These are phyloP conservation scores for Ophiostoma angusticollis DNA, from an alignment of 2,329 filamentous ascomycete species.

Conservation along the genomic window DNA sequence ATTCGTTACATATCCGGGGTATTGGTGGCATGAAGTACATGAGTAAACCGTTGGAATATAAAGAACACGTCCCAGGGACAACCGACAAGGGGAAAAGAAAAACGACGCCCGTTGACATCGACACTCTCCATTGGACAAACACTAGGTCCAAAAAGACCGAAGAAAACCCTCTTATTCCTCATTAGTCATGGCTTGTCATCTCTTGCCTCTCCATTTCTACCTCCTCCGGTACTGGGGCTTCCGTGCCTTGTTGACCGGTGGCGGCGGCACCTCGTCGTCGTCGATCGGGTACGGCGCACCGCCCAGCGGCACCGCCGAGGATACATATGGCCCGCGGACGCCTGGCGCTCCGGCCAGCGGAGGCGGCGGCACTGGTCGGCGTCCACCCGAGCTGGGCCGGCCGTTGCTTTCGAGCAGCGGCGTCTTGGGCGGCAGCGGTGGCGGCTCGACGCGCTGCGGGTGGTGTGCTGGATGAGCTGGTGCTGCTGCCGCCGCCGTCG, in stretches of 20 bases:
- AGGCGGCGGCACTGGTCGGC: background rate
- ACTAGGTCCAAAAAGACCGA: too few species aligned
- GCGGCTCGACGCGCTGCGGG: constrained; percentile 42
- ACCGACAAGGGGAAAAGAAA: too few species aligned
- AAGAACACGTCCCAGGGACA: too few species aligned
- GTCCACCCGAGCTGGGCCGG: constrained; percentile 18
- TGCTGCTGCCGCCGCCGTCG: constrained; percentile 31
- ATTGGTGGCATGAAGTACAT: too few species aligned
- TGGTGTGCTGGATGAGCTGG: constrained; percentile 16
- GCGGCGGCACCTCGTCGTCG: constrained; percentile 71
- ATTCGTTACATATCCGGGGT: too few species aligned
- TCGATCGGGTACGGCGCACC: constrained; percentile 66
- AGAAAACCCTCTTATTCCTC: background rate
- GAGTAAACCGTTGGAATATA: too few species aligned
- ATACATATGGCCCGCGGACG: constrained; percentile 59
- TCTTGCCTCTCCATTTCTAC: background rate
- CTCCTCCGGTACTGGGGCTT: constrained; percentile 56
- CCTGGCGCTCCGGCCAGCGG: constrained; percentile 20
- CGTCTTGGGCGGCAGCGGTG: constrained; percentile 66
- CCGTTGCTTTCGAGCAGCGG: constrained; percentile 44
- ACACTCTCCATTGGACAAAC: too few species aligned
- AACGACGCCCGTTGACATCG: too few species aligned
- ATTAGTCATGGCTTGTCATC: background rate
- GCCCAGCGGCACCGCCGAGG: constrained; percentile 46
- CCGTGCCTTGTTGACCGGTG: constrained; percentile 69